Conservation (phyloP, 306 rosid species). For the Datisca glomerata region DNA sequence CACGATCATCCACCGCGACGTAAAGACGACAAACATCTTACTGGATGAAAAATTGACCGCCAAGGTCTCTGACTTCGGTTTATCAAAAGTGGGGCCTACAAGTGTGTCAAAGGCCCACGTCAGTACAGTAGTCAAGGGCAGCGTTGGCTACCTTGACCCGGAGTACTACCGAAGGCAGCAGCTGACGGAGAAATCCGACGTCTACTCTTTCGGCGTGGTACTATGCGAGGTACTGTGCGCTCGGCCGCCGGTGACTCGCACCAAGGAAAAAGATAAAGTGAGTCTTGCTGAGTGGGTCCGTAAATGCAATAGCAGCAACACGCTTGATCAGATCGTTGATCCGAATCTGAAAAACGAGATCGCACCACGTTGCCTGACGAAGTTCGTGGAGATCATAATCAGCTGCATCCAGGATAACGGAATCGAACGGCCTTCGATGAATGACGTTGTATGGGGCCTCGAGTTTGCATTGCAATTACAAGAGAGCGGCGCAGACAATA, state of each 20-base stretch:
- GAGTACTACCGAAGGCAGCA: slow-evolving; percentile 21
- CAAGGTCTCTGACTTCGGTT: slow-evolving; percentile 33
- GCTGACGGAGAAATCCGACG: slow-evolving; percentile 29
- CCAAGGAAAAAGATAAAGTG: slow-evolving; percentile 8
- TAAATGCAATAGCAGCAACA: slow-evolving; percentile 2
- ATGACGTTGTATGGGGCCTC: slow-evolving; percentile 8
- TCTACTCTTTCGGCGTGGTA: slow-evolving; percentile 39
- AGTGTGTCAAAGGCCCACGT: slow-evolving; percentile 16
- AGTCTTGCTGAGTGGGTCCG: slow-evolving; percentile 30
- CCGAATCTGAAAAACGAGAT: slow-evolving; percentile 9
- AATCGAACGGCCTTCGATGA: slow-evolving; percentile 16
- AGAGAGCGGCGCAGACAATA: not conserved
- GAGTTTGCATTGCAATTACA: slow-evolving; percentile 16
- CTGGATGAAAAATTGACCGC: slow-evolving; percentile 27
- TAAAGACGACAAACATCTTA: slow-evolving; percentile 23
- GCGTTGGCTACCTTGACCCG: slow-evolving; percentile 33
- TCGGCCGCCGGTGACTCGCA: slow-evolving; percentile 21
- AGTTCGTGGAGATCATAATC: slow-evolving; percentile 1
- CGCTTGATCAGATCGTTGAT: slow-evolving; percentile 4
- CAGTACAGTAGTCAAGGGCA: slow-evolving; percentile 31
- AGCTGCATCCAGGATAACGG: slow-evolving; percentile 15
- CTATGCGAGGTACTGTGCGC: slow-evolving; percentile 27
- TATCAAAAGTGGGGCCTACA: slow-evolving; percentile 18
- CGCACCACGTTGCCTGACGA: slow-evolving; percentile 1
- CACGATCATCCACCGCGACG: slow-evolving; percentile 22